phyloP scores from a whole-genome alignment of 371 early-diverging fungal genomes.

The Batkoa obscura region DNA sequence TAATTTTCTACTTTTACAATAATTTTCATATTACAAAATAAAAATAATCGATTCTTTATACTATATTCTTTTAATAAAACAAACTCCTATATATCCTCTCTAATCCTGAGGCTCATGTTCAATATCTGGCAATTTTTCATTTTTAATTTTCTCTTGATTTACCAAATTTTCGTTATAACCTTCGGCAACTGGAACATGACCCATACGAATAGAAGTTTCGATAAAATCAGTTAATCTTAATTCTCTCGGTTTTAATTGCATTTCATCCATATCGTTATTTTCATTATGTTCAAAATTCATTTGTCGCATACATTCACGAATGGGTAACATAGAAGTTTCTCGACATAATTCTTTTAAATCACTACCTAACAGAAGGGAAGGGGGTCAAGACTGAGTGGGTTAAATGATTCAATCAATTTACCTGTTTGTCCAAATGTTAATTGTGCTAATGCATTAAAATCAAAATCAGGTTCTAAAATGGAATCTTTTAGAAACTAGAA shows the following conservation, averaged over 20 bases:
- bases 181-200: background rate
- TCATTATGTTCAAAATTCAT: background rate
- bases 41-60: too few relatives aligned
- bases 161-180: too few relatives aligned
- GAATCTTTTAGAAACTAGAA: slow-evolving; percentile 59
- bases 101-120: too few relatives aligned
- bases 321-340: slow-evolving; percentile 86
- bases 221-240: background rate
- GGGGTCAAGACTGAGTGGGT: too few relatives aligned
- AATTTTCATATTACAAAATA: too few relatives aligned
- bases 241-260: background rate
- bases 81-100: too few relatives aligned
- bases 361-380: slow-evolving; percentile 23
- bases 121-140: too few relatives aligned
- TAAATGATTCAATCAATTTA: slow-evolving; percentile 5
- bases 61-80: too few relatives aligned
- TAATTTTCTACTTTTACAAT: too few relatives aligned
- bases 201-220: background rate
- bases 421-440: slow-evolving; percentile 76
- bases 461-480: slow-evolving; percentile 43
- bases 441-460: slow-evolving; percentile 47
- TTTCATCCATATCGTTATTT: background rate
- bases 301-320: slow-evolving; percentile 66
- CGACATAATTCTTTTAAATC: slow-evolving; percentile 94
- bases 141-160: too few relatives aligned